Evolutionary conservation across 2,329 filamentous ascomycete genomes (phyloP), one percentile per base, ranked within the genome.

Genomic region (Achaetomium macrosporum): DNA sequence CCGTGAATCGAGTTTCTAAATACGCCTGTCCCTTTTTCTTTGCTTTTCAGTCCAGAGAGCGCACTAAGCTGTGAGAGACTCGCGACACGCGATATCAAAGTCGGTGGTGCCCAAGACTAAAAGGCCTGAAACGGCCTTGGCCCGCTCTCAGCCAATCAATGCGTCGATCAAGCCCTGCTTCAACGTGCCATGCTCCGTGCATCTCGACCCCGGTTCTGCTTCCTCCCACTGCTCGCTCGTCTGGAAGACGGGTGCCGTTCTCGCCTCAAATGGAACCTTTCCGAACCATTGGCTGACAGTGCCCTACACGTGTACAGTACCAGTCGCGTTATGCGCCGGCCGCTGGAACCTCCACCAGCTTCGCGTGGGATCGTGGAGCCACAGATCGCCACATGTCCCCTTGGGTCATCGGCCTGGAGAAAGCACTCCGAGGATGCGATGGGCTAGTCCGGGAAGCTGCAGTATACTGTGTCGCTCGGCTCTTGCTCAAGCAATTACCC

Each of bases 71-170:
- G 4, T 25, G 25, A 25, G 7, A 13, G 12, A 37, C 3, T 15
- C 15, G 3, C 7, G n/a, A 20, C 11, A 16, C 35, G 25, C 42
- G 30, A 25, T 25, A 20, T 19, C 46, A 19, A n/a, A 30, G 40
- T 31, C 39, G 39, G 25, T 57, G 52, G 42, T 58, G 51, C 47
- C 53, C 54, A 58, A 60, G 61, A 55, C 60, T 60, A 62, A 58
- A 51, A 19, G 50, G 58, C 41, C 59, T 65, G 63, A 65, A 64
- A 65, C 63, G 42, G 44, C 30, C 55, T 50, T 57, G 53, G 57
- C 51, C 52, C 46, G 46, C 57, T 61, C 54, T 20, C 43, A 58
- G 56, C 63, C 63, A 65, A 65, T 65, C 62, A 57, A 59, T 51
- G 37, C 39, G 20, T 42, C 12, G 35, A 50, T 37, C 49, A 45